These are phyloP conservation scores for Turnera subulata DNA, from an alignment of 345 rosid species.

Conservation along the genomic window DNA sequence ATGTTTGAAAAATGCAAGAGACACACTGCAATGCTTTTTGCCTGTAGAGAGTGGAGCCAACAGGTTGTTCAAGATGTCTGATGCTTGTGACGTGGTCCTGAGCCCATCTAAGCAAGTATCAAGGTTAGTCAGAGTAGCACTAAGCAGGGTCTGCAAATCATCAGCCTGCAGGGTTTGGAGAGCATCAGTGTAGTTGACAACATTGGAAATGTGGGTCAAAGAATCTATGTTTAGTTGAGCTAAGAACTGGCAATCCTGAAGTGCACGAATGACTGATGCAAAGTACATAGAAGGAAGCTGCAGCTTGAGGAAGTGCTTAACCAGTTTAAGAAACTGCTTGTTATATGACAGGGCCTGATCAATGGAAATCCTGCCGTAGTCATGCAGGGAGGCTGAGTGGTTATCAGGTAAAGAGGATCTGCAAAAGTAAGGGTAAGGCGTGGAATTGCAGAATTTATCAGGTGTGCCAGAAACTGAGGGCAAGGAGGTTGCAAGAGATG, in stretches of 20 bases:
- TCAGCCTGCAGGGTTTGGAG: constrained; percentile 17
- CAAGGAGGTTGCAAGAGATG: constrained; percentile 12
- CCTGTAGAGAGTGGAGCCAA: constrained; percentile 18
- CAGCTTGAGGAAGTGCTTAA: constrained; percentile 11
- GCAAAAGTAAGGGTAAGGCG: constrained; percentile 29
- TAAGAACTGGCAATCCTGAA: constrained; percentile 31
- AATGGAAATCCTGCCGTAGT: constrained; percentile 20
- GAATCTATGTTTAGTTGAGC: constrained; percentile 26
- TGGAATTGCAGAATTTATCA: constrained; percentile 18
- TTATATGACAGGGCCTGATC: constrained; percentile 15
- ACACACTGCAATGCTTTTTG: constrained; percentile 26
- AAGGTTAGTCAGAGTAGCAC: constrained; percentile 37
- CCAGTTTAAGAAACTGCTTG: background rate
- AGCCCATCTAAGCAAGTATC: constrained; percentile 37
- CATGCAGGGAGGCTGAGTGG: constrained; percentile 12
- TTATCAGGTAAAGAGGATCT: constrained; percentile 12
- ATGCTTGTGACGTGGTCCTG: constrained; percentile 3
- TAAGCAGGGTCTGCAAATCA: constrained; percentile 30
- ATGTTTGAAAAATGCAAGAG: constrained; percentile 28
- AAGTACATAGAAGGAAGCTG: constrained; percentile 10
- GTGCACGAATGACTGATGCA: constrained; percentile 10
- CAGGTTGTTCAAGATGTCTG: constrained; percentile 9
- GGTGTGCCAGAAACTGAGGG: constrained; percentile 1
- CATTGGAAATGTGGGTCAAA: constrained; percentile 9
- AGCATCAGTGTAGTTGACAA: constrained; percentile 4